These are phyloP conservation scores for Euphorbia tirucalli DNA, from an alignment of 345 rosid genomes.

Conservation along the genomic window DNA sequence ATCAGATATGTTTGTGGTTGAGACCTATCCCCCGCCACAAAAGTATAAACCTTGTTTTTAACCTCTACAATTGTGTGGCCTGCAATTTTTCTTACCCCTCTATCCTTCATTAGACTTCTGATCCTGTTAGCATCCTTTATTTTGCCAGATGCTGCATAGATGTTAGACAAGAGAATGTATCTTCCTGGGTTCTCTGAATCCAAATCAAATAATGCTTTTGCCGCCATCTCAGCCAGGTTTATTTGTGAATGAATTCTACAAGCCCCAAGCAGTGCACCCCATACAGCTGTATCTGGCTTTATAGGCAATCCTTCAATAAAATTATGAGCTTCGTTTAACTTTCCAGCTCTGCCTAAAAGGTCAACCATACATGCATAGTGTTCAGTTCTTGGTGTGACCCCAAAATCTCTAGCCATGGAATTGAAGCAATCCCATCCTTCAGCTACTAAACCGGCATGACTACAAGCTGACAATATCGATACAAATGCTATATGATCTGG, in stretches of 20 bases:
- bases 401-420: conserved; percentile 42
- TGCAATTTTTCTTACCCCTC: conserved; percentile 43
- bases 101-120: conserved; percentile 45
- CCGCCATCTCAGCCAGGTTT: conserved; percentile 50
- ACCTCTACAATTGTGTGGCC: conserved; percentile 35
- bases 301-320: conserved; percentile 47
- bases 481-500: conserved; percentile 49
- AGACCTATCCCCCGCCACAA: conserved; percentile 13
- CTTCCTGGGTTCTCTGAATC: conserved; percentile 52
- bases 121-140: conserved; percentile 49
- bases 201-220: conserved; percentile 42
- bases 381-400: conserved; percentile 35
- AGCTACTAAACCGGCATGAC: conserved; percentile 46
- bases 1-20: conserved; percentile 15
- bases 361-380: conserved; percentile 58
- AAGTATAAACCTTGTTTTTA: conserved; percentile 3
- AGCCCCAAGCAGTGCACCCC: conserved; percentile 56
- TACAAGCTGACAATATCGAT: conserved; percentile 49
- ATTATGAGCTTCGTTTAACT: conserved; percentile 34
- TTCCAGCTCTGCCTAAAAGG: conserved; percentile 49
- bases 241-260: conserved; percentile 46
- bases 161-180: conserved; percentile 56
- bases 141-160: conserved; percentile 52
- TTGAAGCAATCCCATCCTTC: conserved; percentile 52
- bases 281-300: conserved; percentile 39